These are phyloP conservation scores for Candida glaebosa DNA, from an alignment of 805 yeast species.

Conservation along the genomic window DNA sequence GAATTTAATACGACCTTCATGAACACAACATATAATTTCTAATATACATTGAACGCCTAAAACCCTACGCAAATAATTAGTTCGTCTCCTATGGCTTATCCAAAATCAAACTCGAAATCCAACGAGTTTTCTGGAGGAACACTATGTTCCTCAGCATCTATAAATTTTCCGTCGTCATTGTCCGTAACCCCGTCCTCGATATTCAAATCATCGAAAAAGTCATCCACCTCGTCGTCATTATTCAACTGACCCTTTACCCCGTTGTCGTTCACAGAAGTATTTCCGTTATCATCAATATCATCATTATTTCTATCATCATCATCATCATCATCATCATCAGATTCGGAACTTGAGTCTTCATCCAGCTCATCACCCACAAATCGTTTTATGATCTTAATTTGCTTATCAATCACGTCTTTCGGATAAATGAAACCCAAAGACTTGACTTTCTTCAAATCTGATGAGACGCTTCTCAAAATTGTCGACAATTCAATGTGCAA, in stretches of 20 bases:
- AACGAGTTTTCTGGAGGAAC: constrained; percentile 6
- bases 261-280: no score
- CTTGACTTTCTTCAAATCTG: constrained; percentile 3
- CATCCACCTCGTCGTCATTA: constrained; percentile 1
- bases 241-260: background rate
- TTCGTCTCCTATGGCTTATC: constrained; percentile 8
- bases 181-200: constrained; percentile 2
- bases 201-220: constrained; percentile 4
- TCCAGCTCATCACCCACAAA: constrained; percentile 1
- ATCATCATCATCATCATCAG: constrained; percentile 6
- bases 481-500: background rate
- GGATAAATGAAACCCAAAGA: constrained; percentile 3
- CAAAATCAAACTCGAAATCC: constrained; percentile 27
- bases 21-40: background rate
- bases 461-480: background rate
- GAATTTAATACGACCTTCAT: constrained; percentile 4
- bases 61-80: background rate
- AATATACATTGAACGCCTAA: background rate
- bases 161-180: background rate
- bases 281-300: no score
- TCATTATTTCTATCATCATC: constrained; percentile 6
- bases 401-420: constrained; percentile 1
- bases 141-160: background rate
- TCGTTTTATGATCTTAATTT: constrained; percentile 1
- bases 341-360: constrained; percentile 2